Conservation (phyloP, 2,329 filamentous ascomycete species). For the Fonsecaea pedrosoi region DNA sequence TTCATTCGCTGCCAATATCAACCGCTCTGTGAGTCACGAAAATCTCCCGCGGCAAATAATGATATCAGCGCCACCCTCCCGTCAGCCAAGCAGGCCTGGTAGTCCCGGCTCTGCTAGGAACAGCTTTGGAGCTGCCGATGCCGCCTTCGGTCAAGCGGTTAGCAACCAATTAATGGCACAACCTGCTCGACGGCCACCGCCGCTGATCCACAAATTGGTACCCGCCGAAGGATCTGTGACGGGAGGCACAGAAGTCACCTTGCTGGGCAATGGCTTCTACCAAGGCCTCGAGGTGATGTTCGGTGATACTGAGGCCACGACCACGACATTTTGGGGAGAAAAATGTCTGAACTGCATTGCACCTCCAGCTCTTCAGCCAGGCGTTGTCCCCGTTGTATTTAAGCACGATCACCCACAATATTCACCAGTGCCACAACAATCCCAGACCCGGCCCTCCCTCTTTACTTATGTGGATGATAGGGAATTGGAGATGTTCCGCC, state of each 20-base stretch:
- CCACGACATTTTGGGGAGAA: constrained; percentile 81
- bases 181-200: constrained; percentile 60
- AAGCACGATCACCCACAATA: constrained; percentile 61
- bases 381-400: constrained; percentile 74
- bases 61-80: constrained; percentile 74
- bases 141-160: constrained; percentile 42
- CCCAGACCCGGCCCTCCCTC: constrained; percentile 55
- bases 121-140: constrained; percentile 52
- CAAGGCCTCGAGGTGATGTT: constrained; percentile 85
- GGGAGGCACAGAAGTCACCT: constrained; percentile 85
- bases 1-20: constrained; percentile 62
- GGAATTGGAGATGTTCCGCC: constrained; percentile 55
- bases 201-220: constrained; percentile 80
- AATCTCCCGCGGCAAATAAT: constrained; percentile 68
- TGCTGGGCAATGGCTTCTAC: constrained; percentile 80
- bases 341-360: constrained; percentile 80
- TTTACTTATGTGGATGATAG: constrained; percentile 72
- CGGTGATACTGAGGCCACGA: constrained; percentile 71
- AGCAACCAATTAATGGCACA: constrained; percentile 39
- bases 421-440: constrained; percentile 52
- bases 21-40: constrained; percentile 70
- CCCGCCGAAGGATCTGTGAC: constrained; percentile 80
- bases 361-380: constrained; percentile 71
- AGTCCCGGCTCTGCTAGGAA: constrained; percentile 66
- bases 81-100: constrained; percentile 77